A percentile compares a stretch with the other conserved stretches of the same genome.
phyloP scores from a whole-genome alignment of 495 filamentous ascomycete species.

The Penicillium paradoxum region DNA sequence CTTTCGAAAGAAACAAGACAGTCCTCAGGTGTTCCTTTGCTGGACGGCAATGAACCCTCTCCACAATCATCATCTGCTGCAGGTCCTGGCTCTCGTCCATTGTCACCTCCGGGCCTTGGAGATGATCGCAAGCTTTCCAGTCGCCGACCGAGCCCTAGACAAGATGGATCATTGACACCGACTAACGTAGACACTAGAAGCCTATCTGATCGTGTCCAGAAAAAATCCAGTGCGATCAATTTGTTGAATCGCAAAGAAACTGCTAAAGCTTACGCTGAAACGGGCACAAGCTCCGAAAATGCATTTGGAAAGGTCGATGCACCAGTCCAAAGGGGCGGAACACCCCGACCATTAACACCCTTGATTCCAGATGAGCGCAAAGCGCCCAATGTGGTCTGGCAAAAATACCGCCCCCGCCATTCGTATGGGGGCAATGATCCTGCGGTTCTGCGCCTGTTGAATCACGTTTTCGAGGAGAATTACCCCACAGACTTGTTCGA shows the following conservation, averaged over 20 bases:
- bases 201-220: conserved; percentile 35
- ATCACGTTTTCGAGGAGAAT: conserved; percentile 85
- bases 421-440: conserved; percentile 88
- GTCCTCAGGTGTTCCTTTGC: conserved; percentile 9
- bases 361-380: conserved; percentile 31
- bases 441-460: conserved; percentile 75
- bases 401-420: conserved; percentile 50
- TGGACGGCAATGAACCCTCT: conserved; percentile 29
- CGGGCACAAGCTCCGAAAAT: conserved; percentile 70
- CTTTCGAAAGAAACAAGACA: conserved; percentile 44
- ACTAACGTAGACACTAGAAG: conserved; percentile 35
- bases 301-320: conserved; percentile 84
- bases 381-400: conserved; percentile 15
- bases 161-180: conserved; percentile 36
- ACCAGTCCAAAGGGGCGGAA: conserved; percentile 45
- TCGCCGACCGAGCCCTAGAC: conserved; percentile 27
- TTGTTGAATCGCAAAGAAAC: conserved; percentile 74
- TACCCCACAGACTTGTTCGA: conserved; percentile 71
- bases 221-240: conserved; percentile 76
- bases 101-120: conserved; percentile 40
- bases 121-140: conserved; percentile 20
- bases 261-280: conserved; percentile 78
- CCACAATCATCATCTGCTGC: conserved; percentile 27
- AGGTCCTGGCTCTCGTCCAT: conserved; percentile 32
- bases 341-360: conserved; percentile 25